Percentiles rank a stretch among this genome's conserved stretches.
Conservation (phyloP, 1,284 basidiomycete genomes). For the Sanguinoderma infundibulare region DNA sequence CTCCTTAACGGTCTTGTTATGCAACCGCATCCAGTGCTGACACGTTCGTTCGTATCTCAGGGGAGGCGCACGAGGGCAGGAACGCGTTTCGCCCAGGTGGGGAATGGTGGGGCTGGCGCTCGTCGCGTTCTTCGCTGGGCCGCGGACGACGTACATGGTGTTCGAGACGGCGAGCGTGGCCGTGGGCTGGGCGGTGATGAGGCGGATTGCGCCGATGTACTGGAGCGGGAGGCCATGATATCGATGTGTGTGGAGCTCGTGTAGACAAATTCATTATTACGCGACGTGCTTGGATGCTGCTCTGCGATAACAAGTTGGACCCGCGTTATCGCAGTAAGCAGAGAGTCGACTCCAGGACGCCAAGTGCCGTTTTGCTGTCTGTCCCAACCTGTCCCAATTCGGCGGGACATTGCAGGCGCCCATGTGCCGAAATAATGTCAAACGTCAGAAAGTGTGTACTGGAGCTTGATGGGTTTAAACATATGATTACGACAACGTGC, state of each 20-base stretch:
- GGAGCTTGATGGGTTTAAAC: no score
- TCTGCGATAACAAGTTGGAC: no score
- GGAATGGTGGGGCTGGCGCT: conserved; percentile 50
- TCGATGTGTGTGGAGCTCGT: neutral
- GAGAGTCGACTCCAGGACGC: no score
- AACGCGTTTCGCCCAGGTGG: conserved; percentile 24
- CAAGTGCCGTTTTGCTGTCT: no score
- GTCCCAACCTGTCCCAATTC: no score
- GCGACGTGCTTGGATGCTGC: neutral
- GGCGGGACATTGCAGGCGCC: neutral
- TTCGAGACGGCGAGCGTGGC: conserved; percentile 49
- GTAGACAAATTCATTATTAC: neutral
- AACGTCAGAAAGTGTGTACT: neutral
- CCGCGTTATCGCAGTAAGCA: no score
- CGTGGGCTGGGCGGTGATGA: conserved; percentile 29
- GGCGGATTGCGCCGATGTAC: conserved; percentile 28
- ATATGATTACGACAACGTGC: no score
- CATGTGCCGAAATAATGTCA: neutral
- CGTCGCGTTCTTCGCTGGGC: conserved; percentile 61
- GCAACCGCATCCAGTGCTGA: neutral
- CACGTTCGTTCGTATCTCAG: conserved; percentile 2
- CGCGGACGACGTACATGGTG: conserved; percentile 62
- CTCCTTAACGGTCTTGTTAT: neutral
- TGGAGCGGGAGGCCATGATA: conserved; percentile 20
- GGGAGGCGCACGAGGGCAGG: neutral